Conservation (phyloP, 2,329 filamentous ascomycete species). For the Annulohypoxylon truncatum region DNA sequence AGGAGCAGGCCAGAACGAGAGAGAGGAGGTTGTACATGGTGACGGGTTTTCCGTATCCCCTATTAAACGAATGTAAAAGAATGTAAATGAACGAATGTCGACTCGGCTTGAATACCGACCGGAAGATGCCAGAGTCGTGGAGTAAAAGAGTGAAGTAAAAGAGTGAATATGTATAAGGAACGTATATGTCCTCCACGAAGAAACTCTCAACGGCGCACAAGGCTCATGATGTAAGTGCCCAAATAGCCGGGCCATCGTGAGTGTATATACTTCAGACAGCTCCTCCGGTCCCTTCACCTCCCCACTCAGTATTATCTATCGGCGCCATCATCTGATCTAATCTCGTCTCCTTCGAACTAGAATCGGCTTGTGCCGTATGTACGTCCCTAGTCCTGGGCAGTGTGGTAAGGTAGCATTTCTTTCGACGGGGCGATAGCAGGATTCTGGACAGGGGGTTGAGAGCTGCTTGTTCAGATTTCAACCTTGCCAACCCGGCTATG, state of each 20-base stretch:
- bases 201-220: conserved; percentile 18
- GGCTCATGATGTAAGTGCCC: neutral
- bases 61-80: no score
- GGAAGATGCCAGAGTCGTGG: conserved; percentile 19
- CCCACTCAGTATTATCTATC: conserved; percentile 4
- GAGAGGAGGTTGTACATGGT: conserved; percentile 27
- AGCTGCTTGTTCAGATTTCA: conserved; percentile 17
- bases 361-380: conserved; percentile 8
- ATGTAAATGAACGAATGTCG: conserved; percentile 6
- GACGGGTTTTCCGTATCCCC: conserved; percentile 3
- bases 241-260: conserved; percentile 4
- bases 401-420: neutral
- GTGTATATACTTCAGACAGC: conserved; percentile 8
- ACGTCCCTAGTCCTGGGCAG: neutral
- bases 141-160: conserved; percentile 5
- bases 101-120: conserved; percentile 18
- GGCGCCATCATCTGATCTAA: conserved; percentile 1
- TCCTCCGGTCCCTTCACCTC: neutral
- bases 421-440: conserved; percentile 14
- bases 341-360: conserved; percentile 9
- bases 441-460: conserved; percentile 23
- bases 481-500: conserved; percentile 21
- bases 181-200: neutral
- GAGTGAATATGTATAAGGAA: conserved; percentile 15
- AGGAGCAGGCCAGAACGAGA: conserved; percentile 23